Evolutionary conservation across 768 basidiomycete genomes (phyloP), one percentile per base, ranked within the genome.

Genomic region (Leccinum pellstonianum): DNA sequence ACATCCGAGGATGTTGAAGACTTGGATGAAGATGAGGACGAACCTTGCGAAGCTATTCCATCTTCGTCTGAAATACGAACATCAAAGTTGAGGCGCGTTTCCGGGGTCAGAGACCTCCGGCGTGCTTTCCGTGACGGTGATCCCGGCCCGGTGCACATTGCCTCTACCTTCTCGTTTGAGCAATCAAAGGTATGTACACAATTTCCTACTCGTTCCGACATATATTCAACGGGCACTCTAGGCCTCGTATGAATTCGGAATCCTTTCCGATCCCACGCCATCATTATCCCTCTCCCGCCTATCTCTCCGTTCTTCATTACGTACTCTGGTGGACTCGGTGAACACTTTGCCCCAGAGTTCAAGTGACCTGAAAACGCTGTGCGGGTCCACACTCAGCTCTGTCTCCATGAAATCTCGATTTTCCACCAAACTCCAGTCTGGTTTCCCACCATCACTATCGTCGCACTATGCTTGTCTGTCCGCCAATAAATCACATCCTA

Each of bases 51-150:
- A 21, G 27, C 23, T 14, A n/a, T 43, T 50, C 12, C 35, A 31
- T 35, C 27, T 43, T 21, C 43, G 25, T 41, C 56, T 1, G 52
- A 38, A 33, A 19, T 52, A 51, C 64, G 21, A 17, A 17, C 33
- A 19, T 55, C 60, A 21, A 70, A 62, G 52, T 53, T 71, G 17
- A 67, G 70, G 58, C 71, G 71, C 41, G 59, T 71, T 41, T 48
- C 62, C 29, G 65, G 65, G 15, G 12, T 65, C 54, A 56, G 52
- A 55, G 68, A 71, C 56, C 62, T 71, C 33, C 70, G 70, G 14
- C 58, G 62, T 54, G 69, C 58, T 25, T 71, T 73, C 65, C 56
- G 62, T 56, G 62, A 64, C 6, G 41, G 53, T 25, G 63, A 59
- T 5, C 56, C 37, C 23, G 37, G 19, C 8, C 59, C 59, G 21